Conservation (phyloP, 2,329 filamentous ascomycete genomes). For the Aspergillus niger region DNA sequence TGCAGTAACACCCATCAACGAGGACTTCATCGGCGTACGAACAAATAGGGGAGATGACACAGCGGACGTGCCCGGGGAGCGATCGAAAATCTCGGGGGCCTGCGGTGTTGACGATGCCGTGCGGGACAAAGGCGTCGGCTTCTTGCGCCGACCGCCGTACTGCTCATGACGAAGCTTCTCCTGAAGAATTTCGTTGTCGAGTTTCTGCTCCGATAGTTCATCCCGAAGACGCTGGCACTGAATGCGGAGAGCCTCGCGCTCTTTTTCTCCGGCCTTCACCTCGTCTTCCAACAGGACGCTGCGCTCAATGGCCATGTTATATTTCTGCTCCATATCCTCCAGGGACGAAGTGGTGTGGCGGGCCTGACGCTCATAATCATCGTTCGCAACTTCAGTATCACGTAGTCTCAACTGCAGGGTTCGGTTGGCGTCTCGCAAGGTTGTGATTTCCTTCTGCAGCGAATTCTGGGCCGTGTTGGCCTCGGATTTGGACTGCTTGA, state of each 20-base stretch:
- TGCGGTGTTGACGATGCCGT: conserved; percentile 54
- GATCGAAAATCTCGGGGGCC: conserved; percentile 70
- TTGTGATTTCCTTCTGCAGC: conserved; percentile 95
- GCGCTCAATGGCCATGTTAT: conserved; percentile 90
- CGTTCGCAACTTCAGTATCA: conserved; percentile 96
- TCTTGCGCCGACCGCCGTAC: conserved; percentile 53
- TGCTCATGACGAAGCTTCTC: conserved; percentile 82
- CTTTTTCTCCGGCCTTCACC: conserved; percentile 85
- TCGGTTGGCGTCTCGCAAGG: conserved; percentile 79
- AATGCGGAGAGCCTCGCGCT: conserved; percentile 84
- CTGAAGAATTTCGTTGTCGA: conserved; percentile 90
- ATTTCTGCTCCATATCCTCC: conserved; percentile 96
- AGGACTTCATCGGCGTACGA: conserved; percentile 76
- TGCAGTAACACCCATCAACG: conserved; percentile 66
- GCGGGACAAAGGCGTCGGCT: conserved; percentile 53
- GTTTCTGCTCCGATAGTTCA: conserved; percentile 88
- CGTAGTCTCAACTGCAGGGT: conserved; percentile 79
- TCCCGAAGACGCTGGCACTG: conserved; percentile 87
- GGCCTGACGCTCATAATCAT: conserved; percentile 96
- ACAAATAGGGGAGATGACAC: conserved; percentile 86
- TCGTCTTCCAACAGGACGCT: conserved; percentile 94
- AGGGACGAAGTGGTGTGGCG: conserved; percentile 93
- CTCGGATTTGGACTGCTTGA: conserved; percentile 91
- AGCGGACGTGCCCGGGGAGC: conserved; percentile 76
- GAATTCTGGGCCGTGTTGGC: conserved; percentile 79